phyloP scores from a whole-genome alignment of 192 early-diverging fungal genomes.

The Podochytrium sp. region DNA sequence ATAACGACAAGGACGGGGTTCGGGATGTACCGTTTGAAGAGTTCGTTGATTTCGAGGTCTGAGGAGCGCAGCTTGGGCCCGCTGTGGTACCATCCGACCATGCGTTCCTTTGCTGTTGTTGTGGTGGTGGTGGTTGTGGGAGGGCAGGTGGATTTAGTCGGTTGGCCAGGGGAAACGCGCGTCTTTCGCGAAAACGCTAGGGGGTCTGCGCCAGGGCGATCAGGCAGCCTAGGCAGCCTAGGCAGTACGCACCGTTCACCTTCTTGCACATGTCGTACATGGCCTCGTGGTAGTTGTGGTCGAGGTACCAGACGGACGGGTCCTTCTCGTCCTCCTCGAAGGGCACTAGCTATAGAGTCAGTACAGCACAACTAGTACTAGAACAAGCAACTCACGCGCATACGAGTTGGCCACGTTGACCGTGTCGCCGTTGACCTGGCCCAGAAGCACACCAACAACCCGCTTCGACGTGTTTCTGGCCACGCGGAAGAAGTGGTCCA shows the following conservation, averaged over 20 bases:
- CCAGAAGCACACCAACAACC: constrained; percentile 94
- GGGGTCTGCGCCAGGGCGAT: not conserved
- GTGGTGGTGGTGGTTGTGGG: not conserved
- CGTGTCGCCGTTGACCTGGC: constrained; percentile 81
- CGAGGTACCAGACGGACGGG: constrained; percentile 96
- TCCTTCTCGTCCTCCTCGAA: constrained; percentile 99
- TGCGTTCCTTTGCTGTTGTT: constrained; percentile 83
- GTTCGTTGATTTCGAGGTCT: constrained; percentile 97
- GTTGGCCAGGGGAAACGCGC: not conserved
- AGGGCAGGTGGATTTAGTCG: not conserved
- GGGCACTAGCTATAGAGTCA: constrained; percentile 69
- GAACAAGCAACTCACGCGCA: constrained; percentile 73
- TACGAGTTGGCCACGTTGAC: constrained; percentile 98
- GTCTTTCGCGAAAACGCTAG: not conserved
- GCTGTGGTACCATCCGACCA: constrained; percentile 99
- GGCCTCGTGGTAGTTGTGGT: constrained; percentile 98
- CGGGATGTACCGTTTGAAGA: constrained; percentile 93
- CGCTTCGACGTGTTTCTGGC: constrained; percentile 94
- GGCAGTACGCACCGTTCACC: constrained; percentile 81
- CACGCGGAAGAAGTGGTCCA: constrained; percentile 98
- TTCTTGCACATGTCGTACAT: constrained; percentile 99
- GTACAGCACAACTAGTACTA: not conserved
- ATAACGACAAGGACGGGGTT: constrained; percentile 98
- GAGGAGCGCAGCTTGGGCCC: constrained; percentile 96
- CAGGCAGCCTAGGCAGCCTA: not conserved